Base-by-base conservation (phyloP, 2,329 filamentous ascomycete genomes). In the Aspergillus neotritici region DNA sequence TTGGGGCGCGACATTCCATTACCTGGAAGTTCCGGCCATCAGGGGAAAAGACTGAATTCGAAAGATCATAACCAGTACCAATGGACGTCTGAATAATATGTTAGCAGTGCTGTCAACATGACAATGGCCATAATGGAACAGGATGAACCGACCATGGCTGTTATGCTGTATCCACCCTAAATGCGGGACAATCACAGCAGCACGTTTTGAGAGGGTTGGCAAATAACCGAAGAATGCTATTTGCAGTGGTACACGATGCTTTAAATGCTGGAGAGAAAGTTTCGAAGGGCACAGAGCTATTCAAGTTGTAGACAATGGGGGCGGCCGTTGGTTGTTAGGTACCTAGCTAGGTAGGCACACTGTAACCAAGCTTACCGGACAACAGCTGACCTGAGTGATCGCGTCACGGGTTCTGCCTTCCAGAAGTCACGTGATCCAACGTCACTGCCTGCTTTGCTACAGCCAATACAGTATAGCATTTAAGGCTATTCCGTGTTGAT, bases 1-100 rank as follows among this genome's bases (percentile, higher is more conserved):
- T 39, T 13, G 13, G 25, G 17, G 15, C 9, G 10, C 17, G 28
- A 38, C 13, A 11, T 16, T 37, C 34, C 9, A 43, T 50, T 65
- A 94, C 88, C 73, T 98, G 93, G 72, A 98, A 98, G 72, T 98
- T 98, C 60, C 93, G 87, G 66, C 93, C 93, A 74, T 98, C 93
- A 55, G 93, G 93, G 37, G 93, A 97, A 79, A 97, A 98, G 76
- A 97, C 94, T 64, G 93, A 97, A 80, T 98, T 98, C 68, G 88
- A 88, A 62, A 98, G 85, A 82, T 98, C 93, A 76, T 98, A 98
- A 65, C 93, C 93, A 63, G 93, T 98, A 67, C 93, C 93, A 86
- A 98, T 98, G 66, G 93, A 98, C 64, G 93, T 98, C 93, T 98
- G 49, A 21, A 37, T 31, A n/a, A n/a, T 31, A 14, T 33, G 37